phyloP scores from a whole-genome alignment of 768 basidiomycete species.

The Fistulinella prunicolor region DNA sequence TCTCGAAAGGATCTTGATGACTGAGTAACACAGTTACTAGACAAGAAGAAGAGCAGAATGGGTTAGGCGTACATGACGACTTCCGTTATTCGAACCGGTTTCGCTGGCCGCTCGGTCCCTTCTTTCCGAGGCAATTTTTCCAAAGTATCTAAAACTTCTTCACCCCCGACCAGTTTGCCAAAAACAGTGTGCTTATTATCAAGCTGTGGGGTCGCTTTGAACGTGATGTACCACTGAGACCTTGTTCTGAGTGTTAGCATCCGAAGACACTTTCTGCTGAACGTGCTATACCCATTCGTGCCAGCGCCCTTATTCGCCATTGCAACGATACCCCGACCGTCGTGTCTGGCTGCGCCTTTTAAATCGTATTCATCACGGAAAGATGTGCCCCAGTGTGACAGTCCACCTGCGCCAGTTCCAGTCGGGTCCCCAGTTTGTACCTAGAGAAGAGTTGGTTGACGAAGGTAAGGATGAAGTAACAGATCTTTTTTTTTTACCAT shows the following conservation, averaged over 20 bases:
- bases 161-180: slow-evolving; percentile 94
- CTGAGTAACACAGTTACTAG: slow-evolving; percentile 37
- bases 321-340: slow-evolving; percentile 76
- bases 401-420: slow-evolving; percentile 90
- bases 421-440: slow-evolving; percentile 98
- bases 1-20: slow-evolving; percentile 93
- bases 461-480: not conserved
- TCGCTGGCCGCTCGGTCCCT: slow-evolving; percentile 84
- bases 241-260: slow-evolving; percentile 36
- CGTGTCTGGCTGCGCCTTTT: slow-evolving; percentile 86
- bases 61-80: slow-evolving; percentile 68
- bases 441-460: slow-evolving; percentile 38
- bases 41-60: not conserved
- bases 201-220: slow-evolving; percentile 76
- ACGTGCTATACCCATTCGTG: slow-evolving; percentile 67
- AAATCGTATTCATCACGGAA: slow-evolving; percentile 93
- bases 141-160: slow-evolving; percentile 81
- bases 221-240: slow-evolving; percentile 93
- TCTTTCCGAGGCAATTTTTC: slow-evolving; percentile 80
- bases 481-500: slow-evolving; percentile 59
- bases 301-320: slow-evolving; percentile 96
- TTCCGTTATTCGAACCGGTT: slow-evolving; percentile 81
- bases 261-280: not conserved
- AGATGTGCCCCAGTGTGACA: slow-evolving; percentile 92
- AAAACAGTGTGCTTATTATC: slow-evolving; percentile 96